These are phyloP conservation scores for Zasmidium angulare DNA, from an alignment of 2,329 filamentous ascomycete species.

Conservation along the genomic window DNA sequence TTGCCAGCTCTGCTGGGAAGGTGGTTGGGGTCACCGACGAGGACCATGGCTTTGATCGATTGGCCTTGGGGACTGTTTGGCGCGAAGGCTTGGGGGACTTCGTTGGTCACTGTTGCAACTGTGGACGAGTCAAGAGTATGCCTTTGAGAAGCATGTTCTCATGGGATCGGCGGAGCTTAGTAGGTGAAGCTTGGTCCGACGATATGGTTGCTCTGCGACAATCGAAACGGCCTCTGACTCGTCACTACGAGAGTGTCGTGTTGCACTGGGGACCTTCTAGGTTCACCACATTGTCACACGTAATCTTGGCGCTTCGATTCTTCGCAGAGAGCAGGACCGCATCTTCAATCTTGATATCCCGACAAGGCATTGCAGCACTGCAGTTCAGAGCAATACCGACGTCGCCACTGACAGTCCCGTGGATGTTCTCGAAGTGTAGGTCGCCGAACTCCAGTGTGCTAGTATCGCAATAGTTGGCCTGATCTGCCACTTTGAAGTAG, in stretches of 20 bases:
- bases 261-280: neutral
- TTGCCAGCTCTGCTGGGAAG: neutral
- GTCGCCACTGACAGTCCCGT: neutral
- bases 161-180: neutral
- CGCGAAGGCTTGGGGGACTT: constrained; percentile 4
- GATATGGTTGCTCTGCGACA: no score
- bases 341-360: neutral
- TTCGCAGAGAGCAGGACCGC: neutral
- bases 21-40: constrained; percentile 12
- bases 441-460: neutral
- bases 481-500: neutral
- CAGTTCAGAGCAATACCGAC: neutral
- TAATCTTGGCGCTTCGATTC: neutral
- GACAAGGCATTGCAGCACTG: neutral
- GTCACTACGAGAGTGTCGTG: neutral
- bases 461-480: neutral
- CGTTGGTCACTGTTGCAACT: constrained; percentile 7
- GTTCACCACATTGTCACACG: neutral
- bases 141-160: neutral
- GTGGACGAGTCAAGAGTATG: neutral
- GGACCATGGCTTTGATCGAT: constrained; percentile 10
- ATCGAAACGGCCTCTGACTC: no score
- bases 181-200: neutral
- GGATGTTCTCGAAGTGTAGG: neutral
- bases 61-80: neutral